phyloP scores from a whole-genome alignment of 306 rosid genomes.

The Gleditsia sinensis region DNA sequence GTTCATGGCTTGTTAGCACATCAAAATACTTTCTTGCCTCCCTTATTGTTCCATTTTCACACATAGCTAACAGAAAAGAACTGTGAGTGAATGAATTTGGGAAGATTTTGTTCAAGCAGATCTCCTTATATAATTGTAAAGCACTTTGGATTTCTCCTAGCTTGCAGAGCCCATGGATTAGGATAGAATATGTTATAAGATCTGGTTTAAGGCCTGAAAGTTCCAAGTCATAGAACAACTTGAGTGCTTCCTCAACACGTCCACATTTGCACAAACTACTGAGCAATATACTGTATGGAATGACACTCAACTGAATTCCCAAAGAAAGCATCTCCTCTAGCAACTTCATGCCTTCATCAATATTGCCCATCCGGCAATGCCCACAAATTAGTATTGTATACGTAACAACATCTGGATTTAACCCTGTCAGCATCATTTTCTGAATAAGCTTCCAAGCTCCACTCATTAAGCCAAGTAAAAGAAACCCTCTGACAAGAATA shows the following conservation, averaged over 20 bases:
- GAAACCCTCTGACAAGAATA: slow-evolving; percentile 4
- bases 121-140: slow-evolving; percentile 1
- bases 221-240: slow-evolving; percentile 2
- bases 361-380: slow-evolving; percentile 8
- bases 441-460: slow-evolving; percentile 8
- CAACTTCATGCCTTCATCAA: slow-evolving; percentile 18
- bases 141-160: slow-evolving; percentile 9
- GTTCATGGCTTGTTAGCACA: slow-evolving; percentile 5
- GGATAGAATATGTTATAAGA: background rate
- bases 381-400: slow-evolving; percentile 15
- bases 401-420: slow-evolving; percentile 9
- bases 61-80: slow-evolving; percentile 11
- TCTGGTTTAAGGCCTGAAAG: slow-evolving; percentile 14
- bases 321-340: slow-evolving; percentile 3
- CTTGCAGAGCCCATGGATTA: slow-evolving; percentile 12
- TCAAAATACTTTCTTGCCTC: slow-evolving; percentile 15
- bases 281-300: slow-evolving; percentile 1
- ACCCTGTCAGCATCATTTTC: slow-evolving; percentile 4
- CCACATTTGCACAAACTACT: slow-evolving; percentile 20
- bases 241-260: slow-evolving; percentile 7
- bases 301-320: slow-evolving; percentile 9
- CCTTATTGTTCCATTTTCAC: background rate
- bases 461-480: slow-evolving; percentile 11
- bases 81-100: slow-evolving; percentile 14
- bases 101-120: background rate